A percentile compares a stretch with the other conserved stretches of the same genome.
Evolutionary conservation across 2,329 filamentous ascomycete genomes (phyloP).

Genomic region (Thelonectria blattea): DNA sequence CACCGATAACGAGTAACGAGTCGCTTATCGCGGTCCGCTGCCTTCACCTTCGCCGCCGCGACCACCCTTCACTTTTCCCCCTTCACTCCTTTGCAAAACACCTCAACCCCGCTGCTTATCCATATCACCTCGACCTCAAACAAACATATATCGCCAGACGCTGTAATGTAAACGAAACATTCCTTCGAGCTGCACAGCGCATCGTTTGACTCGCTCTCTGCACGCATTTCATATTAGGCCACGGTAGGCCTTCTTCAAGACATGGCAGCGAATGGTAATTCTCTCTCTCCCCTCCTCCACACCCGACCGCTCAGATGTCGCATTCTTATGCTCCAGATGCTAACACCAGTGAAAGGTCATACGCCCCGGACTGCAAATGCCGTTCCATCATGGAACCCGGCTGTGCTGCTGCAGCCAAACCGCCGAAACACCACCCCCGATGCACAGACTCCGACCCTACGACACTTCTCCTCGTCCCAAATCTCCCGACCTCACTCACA

Average conservation of each 20-base stretch:
- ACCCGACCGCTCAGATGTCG: neutral
- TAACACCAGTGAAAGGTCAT: slow-evolving; percentile 35
- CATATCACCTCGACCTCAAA: neutral
- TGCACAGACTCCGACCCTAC: slow-evolving; percentile 34
- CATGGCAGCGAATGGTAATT: slow-evolving; percentile 43
- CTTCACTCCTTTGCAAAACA: slow-evolving; percentile 20
- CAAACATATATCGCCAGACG: slow-evolving; percentile 1
- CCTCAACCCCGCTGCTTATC: slow-evolving; percentile 5
- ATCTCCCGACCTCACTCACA: slow-evolving; percentile 32
- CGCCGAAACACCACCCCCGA: slow-evolving; percentile 40
- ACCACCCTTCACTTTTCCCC: slow-evolving; percentile 13
- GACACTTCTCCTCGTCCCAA: slow-evolving; percentile 32
- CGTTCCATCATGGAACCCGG: slow-evolving; percentile 50
- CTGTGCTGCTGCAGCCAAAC: slow-evolving; percentile 48
- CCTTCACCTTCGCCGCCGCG: slow-evolving; percentile 21
- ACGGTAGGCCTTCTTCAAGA: slow-evolving; percentile 31
- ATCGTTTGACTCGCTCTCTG: slow-evolving; percentile 31
- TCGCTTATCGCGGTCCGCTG: slow-evolving; percentile 37
- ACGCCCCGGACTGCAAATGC: slow-evolving; percentile 36
- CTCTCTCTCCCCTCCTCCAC: slow-evolving; percentile 1
- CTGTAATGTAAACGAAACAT: slow-evolving; percentile 34
- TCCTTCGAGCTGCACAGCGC: slow-evolving; percentile 28
- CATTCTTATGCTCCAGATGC: neutral
- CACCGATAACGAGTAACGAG: slow-evolving; percentile 38
- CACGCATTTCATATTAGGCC: slow-evolving; percentile 29